Evolutionary conservation across 2,329 filamentous ascomycete genomes (phyloP), one percentile per base, ranked within the genome.

Genomic region (Chrysoporthe austroafricana): DNA sequence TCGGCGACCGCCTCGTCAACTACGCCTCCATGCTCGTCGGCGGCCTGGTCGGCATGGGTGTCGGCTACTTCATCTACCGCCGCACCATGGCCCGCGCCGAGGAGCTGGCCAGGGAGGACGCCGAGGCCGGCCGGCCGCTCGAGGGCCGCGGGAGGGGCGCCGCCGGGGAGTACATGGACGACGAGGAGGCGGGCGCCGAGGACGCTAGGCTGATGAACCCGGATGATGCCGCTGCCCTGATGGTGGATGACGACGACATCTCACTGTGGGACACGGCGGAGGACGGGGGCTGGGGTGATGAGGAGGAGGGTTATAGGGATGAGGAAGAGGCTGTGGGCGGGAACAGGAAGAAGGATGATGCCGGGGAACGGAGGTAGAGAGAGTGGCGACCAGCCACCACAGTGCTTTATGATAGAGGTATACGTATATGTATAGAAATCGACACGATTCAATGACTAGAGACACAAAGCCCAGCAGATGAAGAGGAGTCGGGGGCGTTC

Each of bases 31-130:
- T 98, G 78, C 76, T 88, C 16, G 78, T 94, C 67, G 91, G 93
- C 39, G 86, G 87, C 62, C 74, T 87, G 32, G 81, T 97, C 14
- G 96, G 96, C 58, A 81, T 91, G 32, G 85, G 82, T 36, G 94
- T 96, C 2, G 95, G 93, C 18, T 91, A 89, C 79, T 84, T 96
- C 79, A 96, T 99, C 76, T 99, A 97, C 81, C 86, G 85, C 64
- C 84, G 86, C 69, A 90, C 88, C 66, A 89, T 90, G 84, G 83
- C 86, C 52, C 83, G 88, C 63, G 88, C 88, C 21, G 84, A 83
- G 62, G 85, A 89, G 77, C 80, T 90, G 44, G 85, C 83, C 14
- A 76, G 80, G 54, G 82, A 84, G 62, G 82, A 83, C 61, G 79
- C 73, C 32, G 77, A 77, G 46, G 76, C 61, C 48, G 63, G 63